Conservation (phyloP, 2,329 filamentous ascomycete genomes). For the Penicillium hordei region DNA sequence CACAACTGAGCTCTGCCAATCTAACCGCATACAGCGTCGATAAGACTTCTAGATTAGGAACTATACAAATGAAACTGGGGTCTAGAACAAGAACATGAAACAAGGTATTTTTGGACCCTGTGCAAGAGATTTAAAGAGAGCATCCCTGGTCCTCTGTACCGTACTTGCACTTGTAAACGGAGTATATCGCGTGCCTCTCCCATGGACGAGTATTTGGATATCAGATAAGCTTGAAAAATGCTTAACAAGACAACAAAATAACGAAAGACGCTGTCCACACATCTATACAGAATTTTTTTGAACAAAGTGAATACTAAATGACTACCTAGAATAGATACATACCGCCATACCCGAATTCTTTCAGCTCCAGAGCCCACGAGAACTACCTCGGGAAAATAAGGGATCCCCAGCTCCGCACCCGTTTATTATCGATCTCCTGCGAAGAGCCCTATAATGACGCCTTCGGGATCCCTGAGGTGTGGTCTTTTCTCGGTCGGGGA, state of each 20-base stretch:
- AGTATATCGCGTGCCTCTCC: not conserved
- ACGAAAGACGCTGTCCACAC: not conserved
- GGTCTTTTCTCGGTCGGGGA: conserved; percentile 17
- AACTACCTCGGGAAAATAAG: conserved; percentile 34
- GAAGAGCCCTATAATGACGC: conserved; percentile 11
- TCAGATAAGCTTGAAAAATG: not conserved
- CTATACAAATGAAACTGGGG: not conserved
- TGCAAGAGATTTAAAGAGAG: not conserved
- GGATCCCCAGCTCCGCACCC: conserved; percentile 13
- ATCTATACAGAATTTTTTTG: not conserved
- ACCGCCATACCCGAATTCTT: not conserved
- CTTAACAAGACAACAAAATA: not conserved
- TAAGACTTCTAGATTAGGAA: conserved; percentile 4
- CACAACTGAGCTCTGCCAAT: conserved; percentile 13
- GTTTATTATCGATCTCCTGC: conserved; percentile 8
- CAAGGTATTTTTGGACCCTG: not conserved
- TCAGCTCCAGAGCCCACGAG: conserved; percentile 21
- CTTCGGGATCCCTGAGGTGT: conserved; percentile 16
- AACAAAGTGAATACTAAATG: not conserved
- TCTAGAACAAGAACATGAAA: not conserved
- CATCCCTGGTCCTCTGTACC: not conserved
- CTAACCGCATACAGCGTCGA: conserved; percentile 10
- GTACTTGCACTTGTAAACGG: not conserved
- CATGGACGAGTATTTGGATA: not conserved
- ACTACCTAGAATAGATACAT: not conserved